Percentiles rank a stretch among this genome's conserved stretches.
Conservation (phyloP, 2,329 filamentous ascomycete genomes). For the Alternaria ventricosa region DNA sequence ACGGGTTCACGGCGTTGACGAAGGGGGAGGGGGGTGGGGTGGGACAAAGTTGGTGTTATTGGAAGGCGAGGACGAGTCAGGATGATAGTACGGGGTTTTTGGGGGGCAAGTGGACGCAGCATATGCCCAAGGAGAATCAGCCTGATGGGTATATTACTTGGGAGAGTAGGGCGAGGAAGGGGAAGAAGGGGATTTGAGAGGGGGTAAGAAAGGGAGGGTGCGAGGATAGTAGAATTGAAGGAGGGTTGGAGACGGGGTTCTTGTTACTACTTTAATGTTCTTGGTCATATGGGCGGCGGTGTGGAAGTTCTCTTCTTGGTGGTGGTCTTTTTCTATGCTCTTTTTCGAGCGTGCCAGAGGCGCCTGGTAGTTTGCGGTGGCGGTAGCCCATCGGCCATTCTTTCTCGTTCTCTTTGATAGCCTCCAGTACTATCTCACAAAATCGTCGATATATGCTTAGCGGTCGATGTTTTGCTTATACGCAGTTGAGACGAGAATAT, state of each 20-base stretch:
- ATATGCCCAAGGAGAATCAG: neutral
- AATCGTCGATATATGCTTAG: neutral
- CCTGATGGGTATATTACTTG: neutral
- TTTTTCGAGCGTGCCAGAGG: neutral
- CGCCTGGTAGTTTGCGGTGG: neutral
- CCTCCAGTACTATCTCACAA: too few relatives aligned
- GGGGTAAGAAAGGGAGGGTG: too few relatives aligned
- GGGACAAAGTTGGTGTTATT: neutral
- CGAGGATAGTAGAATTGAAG: too few relatives aligned
- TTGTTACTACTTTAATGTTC: neutral
- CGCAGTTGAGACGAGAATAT: neutral
- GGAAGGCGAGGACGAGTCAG: neutral
- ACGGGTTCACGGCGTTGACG: neutral
- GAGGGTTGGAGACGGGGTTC: neutral
- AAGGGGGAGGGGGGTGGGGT: neutral
- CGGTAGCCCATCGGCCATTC: neutral
- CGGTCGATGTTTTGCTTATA: neutral
- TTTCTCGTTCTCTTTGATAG: neutral
- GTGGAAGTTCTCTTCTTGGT: neutral
- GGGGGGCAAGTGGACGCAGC: neutral
- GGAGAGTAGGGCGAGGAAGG: constrained; percentile 5
- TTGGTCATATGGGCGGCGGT: neutral
- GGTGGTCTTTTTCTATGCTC: neutral
- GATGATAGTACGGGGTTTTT: neutral
- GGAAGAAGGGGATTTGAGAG: neutral